Evolutionary conservation across 169 alveolate species (phyloP), one percentile per base, ranked within the genome.

Genomic region (Eimeria praecox): DNA sequence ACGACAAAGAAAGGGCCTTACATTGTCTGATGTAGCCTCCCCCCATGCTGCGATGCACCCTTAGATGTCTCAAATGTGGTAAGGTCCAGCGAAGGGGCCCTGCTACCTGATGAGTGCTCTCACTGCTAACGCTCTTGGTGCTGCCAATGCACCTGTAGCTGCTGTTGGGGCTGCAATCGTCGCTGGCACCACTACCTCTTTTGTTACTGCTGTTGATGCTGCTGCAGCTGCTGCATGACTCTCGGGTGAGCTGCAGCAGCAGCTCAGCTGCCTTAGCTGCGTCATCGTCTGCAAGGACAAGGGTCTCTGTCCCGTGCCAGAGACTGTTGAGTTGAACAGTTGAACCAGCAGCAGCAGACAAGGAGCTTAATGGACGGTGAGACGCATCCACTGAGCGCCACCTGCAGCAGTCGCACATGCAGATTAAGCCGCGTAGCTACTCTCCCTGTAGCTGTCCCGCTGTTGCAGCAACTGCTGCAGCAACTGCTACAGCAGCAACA

Each of bases 11-110:
- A 80, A 0, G 27, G 14, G 71, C 30, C 90, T 10, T 42, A 80
- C 90, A 46, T 27, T 46, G 46, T 44, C 73, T 80, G 46, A 49
- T 46, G 69, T 27, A 80, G 44, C 90, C 90, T 24, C 71, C 90
- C 69, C 90, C 90, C 64, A 80, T 44, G 90, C 71, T 80, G 71
- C 46, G 64, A 56, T 80, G 69, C 14, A 80, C 42, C 69, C 90
- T 20, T 71, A 80, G 69, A 52, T 52, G 90, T 71, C 46, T 40
- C 90, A 80, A 33, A 46, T 30, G 20, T 49, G 69, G 90, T 46
- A 80, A 52, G 10, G 71, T 27, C 90, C 90, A 80, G 38, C 27
- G 18, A 30, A 12, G 49, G 46, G 86, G 4, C 22, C 35, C 10
- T n/a, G 78, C 8, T 66, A 20, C 42, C 27, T 66, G 33, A 20